Percentiles rank a stretch among this genome's conserved stretches.
Conservation (phyloP, 2,329 filamentous ascomycete species). For the Proliferodiscus dingleyae region DNA sequence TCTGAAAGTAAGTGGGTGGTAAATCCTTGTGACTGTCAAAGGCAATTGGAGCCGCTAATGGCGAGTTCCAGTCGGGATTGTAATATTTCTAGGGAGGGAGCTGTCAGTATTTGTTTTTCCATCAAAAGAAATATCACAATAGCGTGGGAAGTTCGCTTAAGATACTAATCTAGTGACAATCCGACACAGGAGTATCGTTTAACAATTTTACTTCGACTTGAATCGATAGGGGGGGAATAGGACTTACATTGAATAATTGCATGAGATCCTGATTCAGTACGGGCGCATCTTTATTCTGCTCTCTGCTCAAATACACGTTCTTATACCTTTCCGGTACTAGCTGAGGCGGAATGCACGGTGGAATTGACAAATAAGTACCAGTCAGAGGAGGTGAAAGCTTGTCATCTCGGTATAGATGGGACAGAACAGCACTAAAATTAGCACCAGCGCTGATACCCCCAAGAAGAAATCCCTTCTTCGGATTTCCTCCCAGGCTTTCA, state of each 20-base stretch:
- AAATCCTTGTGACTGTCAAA: slow-evolving; percentile 32
- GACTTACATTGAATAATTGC: slow-evolving; percentile 24
- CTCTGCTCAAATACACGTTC: slow-evolving; percentile 34
- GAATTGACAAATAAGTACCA: slow-evolving; percentile 42
- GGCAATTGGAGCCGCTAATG: slow-evolving; percentile 32
- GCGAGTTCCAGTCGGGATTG: slow-evolving; percentile 27
- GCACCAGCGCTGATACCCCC: slow-evolving; percentile 45
- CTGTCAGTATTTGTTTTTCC: neutral
- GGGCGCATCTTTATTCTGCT: slow-evolving; percentile 38
- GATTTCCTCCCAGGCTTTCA: slow-evolving; percentile 35
- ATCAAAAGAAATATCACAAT: neutral
- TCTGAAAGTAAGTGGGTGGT: slow-evolving; percentile 45
- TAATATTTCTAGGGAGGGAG: slow-evolving; percentile 21
- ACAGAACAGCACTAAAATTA: slow-evolving; percentile 35
- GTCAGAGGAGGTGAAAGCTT: slow-evolving; percentile 40
- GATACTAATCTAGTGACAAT: too few species aligned
- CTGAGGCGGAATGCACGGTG: slow-evolving; percentile 24
- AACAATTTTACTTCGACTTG: too few species aligned
- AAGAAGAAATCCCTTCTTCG: slow-evolving; percentile 42
- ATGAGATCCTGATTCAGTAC: slow-evolving; percentile 30
- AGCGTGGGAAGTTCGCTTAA: too few species aligned
- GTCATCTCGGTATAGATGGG: slow-evolving; percentile 38
- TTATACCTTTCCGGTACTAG: slow-evolving; percentile 34
- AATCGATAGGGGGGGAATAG: too few species aligned
- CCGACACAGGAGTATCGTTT: too few species aligned